Evolutionary conservation across 768 basidiomycete genomes (phyloP).

Genomic region (Phlebiopsis flavidoalba): DNA sequence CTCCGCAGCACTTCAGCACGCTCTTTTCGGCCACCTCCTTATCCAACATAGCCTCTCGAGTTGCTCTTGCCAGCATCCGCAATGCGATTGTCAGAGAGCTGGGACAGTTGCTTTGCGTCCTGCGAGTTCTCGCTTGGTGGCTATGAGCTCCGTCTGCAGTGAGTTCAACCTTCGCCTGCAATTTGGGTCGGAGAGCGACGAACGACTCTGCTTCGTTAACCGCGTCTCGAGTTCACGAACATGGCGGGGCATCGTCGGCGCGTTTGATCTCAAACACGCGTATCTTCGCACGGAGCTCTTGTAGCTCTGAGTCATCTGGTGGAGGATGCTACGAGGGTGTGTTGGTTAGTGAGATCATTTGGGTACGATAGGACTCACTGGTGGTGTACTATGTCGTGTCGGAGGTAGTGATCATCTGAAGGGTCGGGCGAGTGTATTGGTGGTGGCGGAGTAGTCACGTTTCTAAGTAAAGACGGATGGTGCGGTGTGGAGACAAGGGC

Average conservation of each 20-base stretch:
- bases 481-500: slow-evolving; percentile 1
- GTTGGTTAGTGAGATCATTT: not conserved
- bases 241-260: slow-evolving; percentile 77
- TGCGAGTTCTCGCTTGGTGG: slow-evolving; percentile 70
- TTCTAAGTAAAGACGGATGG: slow-evolving; percentile 11
- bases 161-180: slow-evolving; percentile 83
- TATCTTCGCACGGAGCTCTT: slow-evolving; percentile 80
- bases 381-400: slow-evolving; percentile 15
- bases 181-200: slow-evolving; percentile 79
- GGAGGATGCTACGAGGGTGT: slow-evolving; percentile 3
- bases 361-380: slow-evolving; percentile 16
- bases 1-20: slow-evolving; percentile 76
- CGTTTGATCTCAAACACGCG: slow-evolving; percentile 85
- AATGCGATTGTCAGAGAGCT: slow-evolving; percentile 63
- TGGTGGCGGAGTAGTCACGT: slow-evolving; percentile 7
- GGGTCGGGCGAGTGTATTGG: slow-evolving; percentile 9
- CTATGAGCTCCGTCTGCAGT: slow-evolving; percentile 74
- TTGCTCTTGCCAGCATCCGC: slow-evolving; percentile 82
- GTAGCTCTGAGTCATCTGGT: slow-evolving; percentile 56
- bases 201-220: slow-evolving; percentile 83
- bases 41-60: slow-evolving; percentile 91
- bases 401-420: slow-evolving; percentile 12
- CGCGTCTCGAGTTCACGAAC: slow-evolving; percentile 81
- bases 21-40: slow-evolving; percentile 97
- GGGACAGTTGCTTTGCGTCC: slow-evolving; percentile 70